Conservation (phyloP, 1,284 basidiomycete species). For the Tilletia setariae region DNA sequence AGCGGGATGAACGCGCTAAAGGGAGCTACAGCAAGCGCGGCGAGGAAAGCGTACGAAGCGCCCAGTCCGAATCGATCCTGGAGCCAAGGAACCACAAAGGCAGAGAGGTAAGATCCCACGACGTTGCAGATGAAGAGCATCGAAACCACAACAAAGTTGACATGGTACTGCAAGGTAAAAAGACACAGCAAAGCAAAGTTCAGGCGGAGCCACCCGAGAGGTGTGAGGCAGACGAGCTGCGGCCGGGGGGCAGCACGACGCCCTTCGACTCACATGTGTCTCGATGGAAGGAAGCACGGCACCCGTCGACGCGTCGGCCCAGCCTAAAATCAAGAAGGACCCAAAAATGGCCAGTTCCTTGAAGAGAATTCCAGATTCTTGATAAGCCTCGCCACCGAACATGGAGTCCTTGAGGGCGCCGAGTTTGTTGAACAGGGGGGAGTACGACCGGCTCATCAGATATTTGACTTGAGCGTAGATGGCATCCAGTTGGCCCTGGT, state of each 20-base stretch:
- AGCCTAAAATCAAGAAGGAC: neutral
- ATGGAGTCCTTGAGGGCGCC: neutral
- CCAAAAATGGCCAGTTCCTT: neutral
- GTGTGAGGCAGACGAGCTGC: neutral
- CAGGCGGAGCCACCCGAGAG: neutral
- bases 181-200: too few relatives aligned
- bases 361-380: neutral
- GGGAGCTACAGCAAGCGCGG: slow-evolving; percentile 23
- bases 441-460: neutral
- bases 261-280: neutral
- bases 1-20: slow-evolving; percentile 28
- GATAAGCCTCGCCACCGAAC: neutral
- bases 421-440: neutral
- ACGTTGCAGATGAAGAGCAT: slow-evolving; percentile 40
- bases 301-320: neutral
- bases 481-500: too few relatives aligned
- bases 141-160: slow-evolving; percentile 31
- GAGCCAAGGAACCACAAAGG: slow-evolving; percentile 24
- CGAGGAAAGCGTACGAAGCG: slow-evolving; percentile 8
- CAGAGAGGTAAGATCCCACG: slow-evolving; percentile 30
- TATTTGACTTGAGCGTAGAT: neutral
- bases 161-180: too few relatives aligned
- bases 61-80: slow-evolving; percentile 31
- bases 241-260: neutral
- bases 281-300: neutral